phyloP scores from a whole-genome alignment of 2,329 filamentous ascomycete species.

The Didymella sp. region DNA sequence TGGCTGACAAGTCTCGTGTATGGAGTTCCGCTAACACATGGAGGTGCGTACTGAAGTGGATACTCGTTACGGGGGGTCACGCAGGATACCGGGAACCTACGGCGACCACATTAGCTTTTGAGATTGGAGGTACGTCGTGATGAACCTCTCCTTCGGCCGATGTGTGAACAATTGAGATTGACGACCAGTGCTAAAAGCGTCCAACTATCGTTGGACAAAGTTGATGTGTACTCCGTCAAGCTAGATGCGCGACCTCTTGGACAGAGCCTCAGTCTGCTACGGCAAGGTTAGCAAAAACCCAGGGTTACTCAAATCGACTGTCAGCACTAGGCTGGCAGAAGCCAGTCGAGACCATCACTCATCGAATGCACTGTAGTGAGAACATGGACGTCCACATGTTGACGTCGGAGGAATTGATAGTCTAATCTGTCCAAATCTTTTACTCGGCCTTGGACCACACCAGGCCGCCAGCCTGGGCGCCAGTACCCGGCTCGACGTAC shows the following conservation, averaged over 20 bases:
- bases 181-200: too few relatives aligned
- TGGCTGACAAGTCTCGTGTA: too few relatives aligned
- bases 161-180: too few relatives aligned
- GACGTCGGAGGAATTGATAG: background rate
- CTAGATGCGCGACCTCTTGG: too few relatives aligned
- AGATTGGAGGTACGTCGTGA: too few relatives aligned
- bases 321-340: background rate
- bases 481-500: slow-evolving; percentile 31
- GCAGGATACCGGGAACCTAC: too few relatives aligned
- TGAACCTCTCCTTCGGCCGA: too few relatives aligned
- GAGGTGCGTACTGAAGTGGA: too few relatives aligned
- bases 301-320: background rate
- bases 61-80: too few relatives aligned
- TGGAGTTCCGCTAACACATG: too few relatives aligned
- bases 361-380: background rate
- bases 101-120: too few relatives aligned
- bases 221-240: background rate
- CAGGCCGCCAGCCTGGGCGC: slow-evolving; percentile 23
- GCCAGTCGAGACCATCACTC: background rate
- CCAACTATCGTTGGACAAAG: too few relatives aligned
- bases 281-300: background rate
- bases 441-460: slow-evolving; percentile 23
- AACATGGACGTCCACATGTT: background rate
- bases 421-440: slow-evolving; percentile 1
- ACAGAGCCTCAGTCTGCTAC: background rate